Evolutionary conservation across 805 yeast genomes (phyloP), one percentile per base, ranked within the genome.

Genomic region (Yarrowia sp.): DNA sequence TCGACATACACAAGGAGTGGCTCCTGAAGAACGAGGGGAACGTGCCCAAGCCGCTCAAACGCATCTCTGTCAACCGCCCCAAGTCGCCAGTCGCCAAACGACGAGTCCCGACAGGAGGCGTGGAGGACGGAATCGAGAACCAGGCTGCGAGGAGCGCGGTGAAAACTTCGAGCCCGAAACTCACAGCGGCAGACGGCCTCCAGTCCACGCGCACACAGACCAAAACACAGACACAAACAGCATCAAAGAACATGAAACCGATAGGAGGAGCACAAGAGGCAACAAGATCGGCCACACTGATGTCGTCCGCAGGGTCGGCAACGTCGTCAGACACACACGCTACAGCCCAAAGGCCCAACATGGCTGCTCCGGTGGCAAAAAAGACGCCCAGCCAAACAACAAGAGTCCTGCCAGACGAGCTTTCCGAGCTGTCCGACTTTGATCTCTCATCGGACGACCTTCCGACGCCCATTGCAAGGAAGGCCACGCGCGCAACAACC

Each of bases 1-100:
- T 47, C 19, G 16, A 21, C 25, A n/a, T 47, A 22, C 56, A 47
- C 56, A 47, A 47, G 39, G 56, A 32, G 21, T 47, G 56, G 56
- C 39, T 47, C 10, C 22, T 47, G 21, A 16, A 33, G 29, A 32
- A 31, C 56, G 21, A 47, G n/a, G 22, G 16, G 1, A 47, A 47
- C 56, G 29, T 47, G 8, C 56, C 56, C 14, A 47, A 47, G 8
- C 39, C 38, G 1, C 56, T 31, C n/a, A 47, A 47, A 32, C 39
- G 56, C 13, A 10, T 33, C 3, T 47, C 56, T 10, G 21, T 22
- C 21, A 47, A 31, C 39, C 56, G 39, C 14, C 56, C 41, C 13
- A 47, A 32, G 39, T 47, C 56, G 32, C 56, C 56, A 18, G 16
- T 22, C 14, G n/a, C 39, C 10, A 47, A 47, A 22, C 38, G 39